Percentiles rank a stretch among this genome's conserved stretches.
These are phyloP conservation scores for Cordia subcordata DNA, from an alignment of 257 asterid species.

Conservation along the genomic window DNA sequence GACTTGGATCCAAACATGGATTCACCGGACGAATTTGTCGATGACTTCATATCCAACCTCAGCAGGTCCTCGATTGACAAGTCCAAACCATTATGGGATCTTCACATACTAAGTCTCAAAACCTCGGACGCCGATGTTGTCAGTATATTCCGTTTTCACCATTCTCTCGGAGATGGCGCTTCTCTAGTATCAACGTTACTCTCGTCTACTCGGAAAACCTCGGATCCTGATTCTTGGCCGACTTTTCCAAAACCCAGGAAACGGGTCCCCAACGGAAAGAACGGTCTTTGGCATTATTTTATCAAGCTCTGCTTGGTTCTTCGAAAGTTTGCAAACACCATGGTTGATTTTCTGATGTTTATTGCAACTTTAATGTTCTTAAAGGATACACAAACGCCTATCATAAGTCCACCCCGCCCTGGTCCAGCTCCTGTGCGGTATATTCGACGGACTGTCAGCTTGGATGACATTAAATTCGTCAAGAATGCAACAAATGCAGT, in stretches of 20 bases:
- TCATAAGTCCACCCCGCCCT: slow-evolving; percentile 21
- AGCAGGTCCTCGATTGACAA: slow-evolving; percentile 22
- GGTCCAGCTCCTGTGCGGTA: slow-evolving; percentile 17
- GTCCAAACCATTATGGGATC: slow-evolving; percentile 34
- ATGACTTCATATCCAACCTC: slow-evolving; percentile 27
- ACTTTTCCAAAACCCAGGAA: slow-evolving; percentile 12
- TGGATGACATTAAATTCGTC: slow-evolving; percentile 21
- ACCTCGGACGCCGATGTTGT: slow-evolving; percentile 16
- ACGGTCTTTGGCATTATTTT: background rate
- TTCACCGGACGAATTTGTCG: slow-evolving; percentile 23
- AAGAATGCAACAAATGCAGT: slow-evolving; percentile 22
- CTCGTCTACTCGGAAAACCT: slow-evolving; percentile 26
- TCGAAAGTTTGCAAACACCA: slow-evolving; percentile 17
- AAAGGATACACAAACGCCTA: slow-evolving; percentile 26
- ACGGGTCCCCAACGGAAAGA: background rate
- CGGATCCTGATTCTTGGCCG: slow-evolving; percentile 20
- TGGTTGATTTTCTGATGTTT: slow-evolving; percentile 22
- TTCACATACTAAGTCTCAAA: slow-evolving; percentile 28
- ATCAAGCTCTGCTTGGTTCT: slow-evolving; percentile 6
- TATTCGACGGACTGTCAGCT: slow-evolving; percentile 16
- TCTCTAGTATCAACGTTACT: slow-evolving; percentile 28
- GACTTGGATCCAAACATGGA: slow-evolving; percentile 10
- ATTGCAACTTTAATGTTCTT: slow-evolving; percentile 24
- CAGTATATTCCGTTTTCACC: slow-evolving; percentile 28
- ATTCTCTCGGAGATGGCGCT: slow-evolving; percentile 33